Evolutionary conservation across 1,139 yeast genomes (phyloP), one percentile per base, ranked within the genome.

Genomic region (Magnusiomyces tetraspermus): DNA sequence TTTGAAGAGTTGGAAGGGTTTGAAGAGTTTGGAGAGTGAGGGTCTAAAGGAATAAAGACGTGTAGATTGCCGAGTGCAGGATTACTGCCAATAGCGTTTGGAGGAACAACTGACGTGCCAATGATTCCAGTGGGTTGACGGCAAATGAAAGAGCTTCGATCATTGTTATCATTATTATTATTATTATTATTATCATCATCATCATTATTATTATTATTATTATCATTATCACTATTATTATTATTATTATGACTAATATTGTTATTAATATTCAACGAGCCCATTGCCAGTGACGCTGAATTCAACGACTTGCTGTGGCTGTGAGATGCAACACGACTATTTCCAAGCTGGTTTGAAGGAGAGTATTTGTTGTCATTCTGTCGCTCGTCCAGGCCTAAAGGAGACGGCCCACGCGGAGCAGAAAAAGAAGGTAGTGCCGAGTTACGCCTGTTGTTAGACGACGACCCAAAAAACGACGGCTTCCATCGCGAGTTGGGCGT

Each of bases 11-110:
- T n/a, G n/a, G n/a, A n/a, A n/a, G n/a, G n/a, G n/a, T n/a, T n/a
- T n/a, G n/a, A n/a, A n/a, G n/a, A n/a, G n/a, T n/a, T n/a, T n/a
- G 46, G 44, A 28, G 48, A 15, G 53, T 23, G 52, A 47, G 38
- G 46, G 19, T 21, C 45, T 28, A 33, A 17, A 8, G 50, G 53
- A n/a, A 46, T 36, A 24, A 23, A 23, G 21, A 46, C 30, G 11
- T 46, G 49, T 8, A 49, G 41, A 23, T 31, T 43, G 21, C 40
- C n/a, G 38, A 49, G 40, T 19, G 30, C 26, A 1, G 49, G 42
- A n/a, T 17, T 33, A 23, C 33, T 46, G 10, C 49, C 49, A 33
- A 46, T 46, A 31, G 49, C 49, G 13, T 22, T 22, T 36, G 49
- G 49, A 37, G 49, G 49, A n/a, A 46, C 24, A n/a, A 46, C n/a